Conservation (phyloP, 2,329 filamentous ascomycete species). For the Didymella arachidicola region DNA sequence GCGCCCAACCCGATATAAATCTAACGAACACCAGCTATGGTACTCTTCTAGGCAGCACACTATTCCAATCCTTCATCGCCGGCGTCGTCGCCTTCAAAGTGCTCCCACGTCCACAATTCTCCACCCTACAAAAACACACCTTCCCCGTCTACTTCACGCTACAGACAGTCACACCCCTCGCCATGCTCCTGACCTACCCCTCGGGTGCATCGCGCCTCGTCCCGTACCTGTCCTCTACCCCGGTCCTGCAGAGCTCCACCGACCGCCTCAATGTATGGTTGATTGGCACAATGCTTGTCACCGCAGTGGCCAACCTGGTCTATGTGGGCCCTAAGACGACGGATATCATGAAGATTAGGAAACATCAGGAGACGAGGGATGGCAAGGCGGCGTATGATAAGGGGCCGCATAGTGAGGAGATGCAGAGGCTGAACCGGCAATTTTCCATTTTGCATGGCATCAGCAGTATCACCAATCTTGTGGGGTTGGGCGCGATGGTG, state of each 20-base stretch:
- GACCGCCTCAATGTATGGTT: constrained; percentile 58
- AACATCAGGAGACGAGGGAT: constrained; percentile 85
- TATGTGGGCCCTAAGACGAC: constrained; percentile 79
- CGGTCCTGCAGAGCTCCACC: constrained; percentile 21
- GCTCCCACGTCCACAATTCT: constrained; percentile 82
- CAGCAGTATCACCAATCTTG: constrained; percentile 80
- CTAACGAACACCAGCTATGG: constrained; percentile 70
- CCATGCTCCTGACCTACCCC: constrained; percentile 82
- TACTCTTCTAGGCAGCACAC: constrained; percentile 81
- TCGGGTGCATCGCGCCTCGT: constrained; percentile 24
- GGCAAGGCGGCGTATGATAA: constrained; percentile 86
- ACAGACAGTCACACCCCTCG: constrained; percentile 76
- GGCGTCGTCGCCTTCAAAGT: constrained; percentile 78
- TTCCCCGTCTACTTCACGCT: constrained; percentile 91
- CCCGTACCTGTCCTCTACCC: constrained; percentile 12
- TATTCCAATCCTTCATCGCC: constrained; percentile 84
- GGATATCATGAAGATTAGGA: constrained; percentile 75
- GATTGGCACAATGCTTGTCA: constrained; percentile 72
- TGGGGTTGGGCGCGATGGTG: constrained; percentile 72
- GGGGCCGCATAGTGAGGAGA: constrained; percentile 82
- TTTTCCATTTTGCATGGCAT: constrained; percentile 83
- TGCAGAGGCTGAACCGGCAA: constrained; percentile 62
- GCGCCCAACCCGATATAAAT: constrained; percentile 8
- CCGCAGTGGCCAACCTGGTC: constrained; percentile 73
- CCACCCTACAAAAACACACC: constrained; percentile 74